Conservation (phyloP, 331 rosid species). For the Dryas integrifolia region DNA sequence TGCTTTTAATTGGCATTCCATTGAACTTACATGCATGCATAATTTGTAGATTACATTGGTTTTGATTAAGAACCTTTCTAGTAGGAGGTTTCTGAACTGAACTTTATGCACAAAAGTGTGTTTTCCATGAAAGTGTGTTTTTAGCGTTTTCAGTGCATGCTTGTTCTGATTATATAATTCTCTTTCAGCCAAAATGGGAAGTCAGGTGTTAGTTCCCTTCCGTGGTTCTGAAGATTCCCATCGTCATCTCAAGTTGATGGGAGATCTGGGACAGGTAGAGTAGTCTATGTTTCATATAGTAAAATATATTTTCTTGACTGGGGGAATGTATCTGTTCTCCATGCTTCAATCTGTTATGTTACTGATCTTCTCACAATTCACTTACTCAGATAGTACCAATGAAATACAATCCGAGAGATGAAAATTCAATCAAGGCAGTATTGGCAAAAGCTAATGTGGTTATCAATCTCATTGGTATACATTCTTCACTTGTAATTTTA, state of each 20-base stretch:
- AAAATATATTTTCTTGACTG: conserved; percentile 17
- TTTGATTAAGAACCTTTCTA: background rate
- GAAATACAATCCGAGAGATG: conserved; percentile 94
- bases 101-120: background rate
- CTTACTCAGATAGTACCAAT: conserved; percentile 81
- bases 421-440: conserved; percentile 88
- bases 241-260: conserved; percentile 96
- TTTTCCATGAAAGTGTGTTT: background rate
- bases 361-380: conserved; percentile 34
- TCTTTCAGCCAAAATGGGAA: conserved; percentile 88
- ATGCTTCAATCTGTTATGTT: conserved; percentile 24
- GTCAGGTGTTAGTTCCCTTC: conserved; percentile 90
- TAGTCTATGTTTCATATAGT: conserved; percentile 2
- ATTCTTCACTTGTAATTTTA: conserved; percentile 13
- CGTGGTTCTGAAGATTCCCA: conserved; percentile 91
- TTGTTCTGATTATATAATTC: conserved; percentile 28
- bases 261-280: conserved; percentile 96
- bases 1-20: background rate
- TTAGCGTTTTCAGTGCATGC: background rate
- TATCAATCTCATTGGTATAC: conserved; percentile 86
- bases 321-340: conserved; percentile 9
- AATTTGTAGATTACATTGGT: background rate
- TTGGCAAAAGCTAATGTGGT: conserved; percentile 97
- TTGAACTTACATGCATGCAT: background rate
- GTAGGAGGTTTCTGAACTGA: conserved; percentile 8